These are phyloP conservation scores for Apophysomyces trapeziformis DNA, from an alignment of 371 early-diverging fungal species.

Conservation along the genomic window DNA sequence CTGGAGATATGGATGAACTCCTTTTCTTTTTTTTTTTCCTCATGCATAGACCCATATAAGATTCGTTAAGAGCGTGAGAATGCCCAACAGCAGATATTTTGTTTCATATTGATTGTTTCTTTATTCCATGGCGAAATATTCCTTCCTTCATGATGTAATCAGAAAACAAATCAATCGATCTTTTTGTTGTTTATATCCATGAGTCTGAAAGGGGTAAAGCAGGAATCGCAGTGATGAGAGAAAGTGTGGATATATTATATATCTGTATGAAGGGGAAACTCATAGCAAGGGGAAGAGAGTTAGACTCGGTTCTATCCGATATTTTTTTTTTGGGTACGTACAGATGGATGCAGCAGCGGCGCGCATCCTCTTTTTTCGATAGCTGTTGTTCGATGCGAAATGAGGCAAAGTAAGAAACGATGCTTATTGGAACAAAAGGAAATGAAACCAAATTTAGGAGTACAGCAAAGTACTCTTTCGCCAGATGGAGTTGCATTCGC, in stretches of 20 bases:
- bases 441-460: constrained; percentile 11
- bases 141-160: too few species aligned
- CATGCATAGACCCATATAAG: constrained; percentile 5
- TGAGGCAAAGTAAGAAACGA: background rate
- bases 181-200: too few species aligned
- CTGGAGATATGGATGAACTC: background rate
- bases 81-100: background rate
- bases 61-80: background rate
- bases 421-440: constrained; percentile 10
- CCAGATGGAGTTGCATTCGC: background rate
- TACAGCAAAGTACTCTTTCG: background rate
- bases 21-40: background rate
- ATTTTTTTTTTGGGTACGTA: background rate
- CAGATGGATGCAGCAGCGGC: constrained; percentile 1
- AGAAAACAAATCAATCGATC: too few species aligned
- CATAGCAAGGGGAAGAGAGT: too few species aligned
- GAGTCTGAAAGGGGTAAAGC: too few species aligned
- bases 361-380: constrained; percentile 3
- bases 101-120: background rate
- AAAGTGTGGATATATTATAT: too few species aligned
- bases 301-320: too few species aligned
- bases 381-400: background rate
- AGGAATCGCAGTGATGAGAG: too few species aligned
- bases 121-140: too few species aligned
- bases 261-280: too few species aligned